Evolutionary conservation across 345 rosid species (phyloP), one percentile per base, ranked within the genome.

Genomic region (Euphorbia lathyris): DNA sequence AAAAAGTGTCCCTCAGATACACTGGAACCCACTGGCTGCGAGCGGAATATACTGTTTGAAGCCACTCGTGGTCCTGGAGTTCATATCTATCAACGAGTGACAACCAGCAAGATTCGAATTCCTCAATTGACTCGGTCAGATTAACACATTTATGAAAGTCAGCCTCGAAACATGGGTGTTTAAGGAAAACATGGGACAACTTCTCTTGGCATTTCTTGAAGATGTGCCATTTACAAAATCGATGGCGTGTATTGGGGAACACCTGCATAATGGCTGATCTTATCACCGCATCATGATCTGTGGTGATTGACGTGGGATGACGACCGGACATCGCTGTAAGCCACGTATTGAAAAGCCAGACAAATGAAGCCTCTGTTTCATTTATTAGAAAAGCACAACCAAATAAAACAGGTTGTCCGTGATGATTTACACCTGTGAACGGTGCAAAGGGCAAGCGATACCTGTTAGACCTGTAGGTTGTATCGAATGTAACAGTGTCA

Each of bases 21-120:
- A 85, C 89, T 30, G 89, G 87, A 17, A 87, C 82, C 92, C 89
- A 87, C 42, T 87, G 92, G 38, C 81, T 79, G 20, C 89, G 87
- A 50, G 75, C 85, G 40, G 78, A 68, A 67, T 82, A 82, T 27
- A 87, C 62, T 30, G 81, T 73, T 78, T 82, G 89, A 62, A 87
- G 84, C 92, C 92, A 87, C 29, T 87, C 92, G 67, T 85, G 83
- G 65, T 80, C 85, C 68, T 76, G 66, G 56, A 87, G 85, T 14
- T 82, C 86, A 62, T 82, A 85, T 69, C 80, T 75, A 52, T 83
- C 84, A 42, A 83, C 72, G 22, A 83, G 80, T 19, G 84, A 70
- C 63, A 72, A 50, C 89, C 89, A 85, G 58, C 78, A 83, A 29
- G 85, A 83, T 65, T 83, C 86, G 42, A 85, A 85, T 68, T 85